phyloP scores from a whole-genome alignment of 371 early-diverging fungal genomes.

The Rhizomucor pusillus region DNA sequence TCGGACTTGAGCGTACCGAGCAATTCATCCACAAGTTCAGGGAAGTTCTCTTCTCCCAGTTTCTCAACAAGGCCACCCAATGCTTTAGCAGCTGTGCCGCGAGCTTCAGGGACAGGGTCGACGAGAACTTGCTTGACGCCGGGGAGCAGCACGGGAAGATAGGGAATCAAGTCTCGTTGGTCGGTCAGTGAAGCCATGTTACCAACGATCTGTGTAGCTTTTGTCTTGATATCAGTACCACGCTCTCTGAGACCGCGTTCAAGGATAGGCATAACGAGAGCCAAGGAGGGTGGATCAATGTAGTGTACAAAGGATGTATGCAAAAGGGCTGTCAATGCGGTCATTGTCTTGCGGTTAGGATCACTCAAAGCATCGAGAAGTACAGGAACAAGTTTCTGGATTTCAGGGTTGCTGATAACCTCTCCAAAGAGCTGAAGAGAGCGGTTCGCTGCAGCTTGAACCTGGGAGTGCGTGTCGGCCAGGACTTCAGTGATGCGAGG shows the following conservation, averaged over 20 bases:
- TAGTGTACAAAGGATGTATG: conserved; percentile 97
- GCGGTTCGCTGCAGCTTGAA: conserved; percentile 84
- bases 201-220: conserved; percentile 96
- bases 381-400: conserved; percentile 85
- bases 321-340: conserved; percentile 81
- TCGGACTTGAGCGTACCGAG: conserved; percentile 81
- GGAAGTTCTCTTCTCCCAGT: conserved; percentile 93
- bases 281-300: conserved; percentile 95
- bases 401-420: conserved; percentile 97
- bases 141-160: conserved; percentile 81
- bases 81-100: conserved; percentile 92
- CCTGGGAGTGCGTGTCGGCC: conserved; percentile 91
- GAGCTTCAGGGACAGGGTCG: conserved; percentile 96
- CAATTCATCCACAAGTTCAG: conserved; percentile 84
- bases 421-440: conserved; percentile 88
- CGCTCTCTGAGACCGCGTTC: conserved; percentile 92
- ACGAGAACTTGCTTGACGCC: conserved; percentile 85
- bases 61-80: conserved; percentile 89
- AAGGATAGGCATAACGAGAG: conserved; percentile 92
- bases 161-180: conserved; percentile 86
- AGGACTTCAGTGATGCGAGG: conserved; percentile 90
- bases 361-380: conserved; percentile 88
- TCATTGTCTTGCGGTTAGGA: conserved; percentile 81
- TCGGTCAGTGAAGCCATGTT: conserved; percentile 95
- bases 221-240: conserved; percentile 87